These are phyloP conservation scores for Tolypocladium ovalisporum DNA, from an alignment of 2,329 filamentous ascomycete genomes.

Conservation along the genomic window DNA sequence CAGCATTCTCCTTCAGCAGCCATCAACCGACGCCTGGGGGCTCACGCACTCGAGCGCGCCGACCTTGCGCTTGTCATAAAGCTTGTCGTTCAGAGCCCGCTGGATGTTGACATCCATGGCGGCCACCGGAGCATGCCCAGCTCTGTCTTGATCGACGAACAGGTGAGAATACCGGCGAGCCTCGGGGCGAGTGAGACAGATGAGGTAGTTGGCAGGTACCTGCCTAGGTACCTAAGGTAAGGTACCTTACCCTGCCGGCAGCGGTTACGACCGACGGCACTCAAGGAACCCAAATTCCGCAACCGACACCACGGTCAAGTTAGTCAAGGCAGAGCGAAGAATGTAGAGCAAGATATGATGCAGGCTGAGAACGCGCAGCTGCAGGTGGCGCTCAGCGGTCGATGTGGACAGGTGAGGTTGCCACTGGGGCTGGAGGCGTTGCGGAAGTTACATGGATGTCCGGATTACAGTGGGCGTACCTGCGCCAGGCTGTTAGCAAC, in stretches of 20 bases:
- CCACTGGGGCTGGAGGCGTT: background rate
- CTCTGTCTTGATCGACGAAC: background rate
- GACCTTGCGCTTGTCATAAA: constrained; percentile 96
- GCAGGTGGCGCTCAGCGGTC: background rate
- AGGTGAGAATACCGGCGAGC: background rate
- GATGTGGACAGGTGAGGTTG: background rate
- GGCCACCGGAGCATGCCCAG: constrained; percentile 7
- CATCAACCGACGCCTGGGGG: background rate
- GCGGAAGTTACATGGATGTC: background rate
- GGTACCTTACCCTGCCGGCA: background rate
- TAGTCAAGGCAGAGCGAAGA: background rate
- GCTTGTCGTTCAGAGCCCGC: constrained; percentile 89
- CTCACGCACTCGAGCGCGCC: constrained; percentile 81
- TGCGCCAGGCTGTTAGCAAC: background rate
- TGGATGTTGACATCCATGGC: constrained; percentile 82
- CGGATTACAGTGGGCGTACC: background rate
- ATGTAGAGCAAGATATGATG: background rate
- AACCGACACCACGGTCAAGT: background rate
- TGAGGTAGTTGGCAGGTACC: background rate
- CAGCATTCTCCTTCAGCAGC: background rate
- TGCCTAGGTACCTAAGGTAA: background rate
- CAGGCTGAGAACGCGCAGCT: background rate
- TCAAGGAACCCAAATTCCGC: background rate
- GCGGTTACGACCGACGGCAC: background rate
- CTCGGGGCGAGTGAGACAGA: too few species aligned